Base-by-base conservation (phyloP, 371 early-diverging fungal species). In the Mortierella sp. region DNA sequence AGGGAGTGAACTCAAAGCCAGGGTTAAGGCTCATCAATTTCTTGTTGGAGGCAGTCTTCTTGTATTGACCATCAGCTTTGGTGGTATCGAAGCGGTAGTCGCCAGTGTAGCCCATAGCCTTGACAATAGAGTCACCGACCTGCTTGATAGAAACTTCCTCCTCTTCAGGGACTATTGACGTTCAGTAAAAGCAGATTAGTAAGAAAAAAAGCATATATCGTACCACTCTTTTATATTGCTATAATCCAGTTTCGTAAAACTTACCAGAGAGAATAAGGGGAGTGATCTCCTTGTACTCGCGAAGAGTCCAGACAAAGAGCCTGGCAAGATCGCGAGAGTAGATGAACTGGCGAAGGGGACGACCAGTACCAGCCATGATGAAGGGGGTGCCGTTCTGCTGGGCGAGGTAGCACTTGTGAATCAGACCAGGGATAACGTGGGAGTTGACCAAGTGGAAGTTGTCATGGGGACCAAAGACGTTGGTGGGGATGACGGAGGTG, bases 281-380 rank as follows among this genome's bases (percentile, higher is more conserved):
- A 40, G 91, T 93, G 64, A 93, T 90, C 77, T 91, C 91, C 51
- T 90, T 63, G 83, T 96, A 96, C 77, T 94, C 93, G 70, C 94
- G 85, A 68, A 96, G 86, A 42, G 86, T 85, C 96, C 96, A 96
- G 66, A 96, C 86, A 71, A 94, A 92, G 68, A 96, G 89, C 83
- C 87, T 90, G 68, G 94, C 96, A 61, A 96, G 85, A 87, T 96
- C 96, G 42, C 89, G 87, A 29, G 94, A 93, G 83, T 92, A 96
- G 68, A 94, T 94, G 85, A 96, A 96, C 78, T 96, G 96, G 47
- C 96, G 91, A 53, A 94, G 90, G 61, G 96, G 96, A 66, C 89
- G 89, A 62, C 96, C 96, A 43, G 89, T 90, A 67, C 96, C 96
- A 61, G 89, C 80, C 69, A 96, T 91, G 66, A 90, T 83, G 67